A percentile compares a stretch with the other conserved stretches of the same genome.
phyloP scores from a whole-genome alignment of 805 yeast genomes.

The Millerago galiae region DNA sequence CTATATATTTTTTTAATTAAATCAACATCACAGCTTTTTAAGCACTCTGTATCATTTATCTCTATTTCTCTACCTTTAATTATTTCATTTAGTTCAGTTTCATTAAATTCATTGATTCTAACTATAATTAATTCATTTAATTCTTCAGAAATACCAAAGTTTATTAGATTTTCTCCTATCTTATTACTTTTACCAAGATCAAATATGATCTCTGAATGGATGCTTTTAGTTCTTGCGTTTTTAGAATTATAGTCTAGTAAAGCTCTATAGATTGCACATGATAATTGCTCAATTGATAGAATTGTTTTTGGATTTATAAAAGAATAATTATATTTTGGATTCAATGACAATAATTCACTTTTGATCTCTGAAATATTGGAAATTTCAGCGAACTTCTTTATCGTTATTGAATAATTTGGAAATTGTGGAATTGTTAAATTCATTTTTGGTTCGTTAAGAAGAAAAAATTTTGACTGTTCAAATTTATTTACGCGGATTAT shows the following conservation, averaged over 20 bases:
- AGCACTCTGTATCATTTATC: conserved; percentile 28
- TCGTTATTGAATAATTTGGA: conserved; percentile 28
- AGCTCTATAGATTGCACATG: conserved; percentile 55
- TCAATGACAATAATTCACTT: conserved; percentile 35
- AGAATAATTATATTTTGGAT: conserved; percentile 50
- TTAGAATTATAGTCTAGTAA: conserved; percentile 43
- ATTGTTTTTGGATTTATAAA: conserved; percentile 57
- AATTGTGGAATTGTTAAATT: conserved; percentile 40
- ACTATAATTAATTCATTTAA: conserved; percentile 42
- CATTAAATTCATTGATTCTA: conserved; percentile 26
- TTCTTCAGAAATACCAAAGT: conserved; percentile 59
- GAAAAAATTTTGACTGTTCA: too few species aligned
- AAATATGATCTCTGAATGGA: conserved; percentile 69
- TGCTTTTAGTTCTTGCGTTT: conserved; percentile 50
- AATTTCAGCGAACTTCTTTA: conserved; percentile 43
- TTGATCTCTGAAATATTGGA: conserved; percentile 39
- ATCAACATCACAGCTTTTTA: conserved; percentile 27
- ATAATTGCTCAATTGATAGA: conserved; percentile 55
- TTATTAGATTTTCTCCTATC: conserved; percentile 61
- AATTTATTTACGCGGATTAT: too few species aligned
- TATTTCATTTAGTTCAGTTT: conserved; percentile 12
- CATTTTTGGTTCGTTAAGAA: too few species aligned
- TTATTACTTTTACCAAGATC: conserved; percentile 66
- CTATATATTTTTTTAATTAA: conserved; percentile 26
- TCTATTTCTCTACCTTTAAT: conserved; percentile 31